These are phyloP conservation scores for Tuber brumale DNA, from an alignment of 495 filamentous ascomycete genomes.

Conservation along the genomic window DNA sequence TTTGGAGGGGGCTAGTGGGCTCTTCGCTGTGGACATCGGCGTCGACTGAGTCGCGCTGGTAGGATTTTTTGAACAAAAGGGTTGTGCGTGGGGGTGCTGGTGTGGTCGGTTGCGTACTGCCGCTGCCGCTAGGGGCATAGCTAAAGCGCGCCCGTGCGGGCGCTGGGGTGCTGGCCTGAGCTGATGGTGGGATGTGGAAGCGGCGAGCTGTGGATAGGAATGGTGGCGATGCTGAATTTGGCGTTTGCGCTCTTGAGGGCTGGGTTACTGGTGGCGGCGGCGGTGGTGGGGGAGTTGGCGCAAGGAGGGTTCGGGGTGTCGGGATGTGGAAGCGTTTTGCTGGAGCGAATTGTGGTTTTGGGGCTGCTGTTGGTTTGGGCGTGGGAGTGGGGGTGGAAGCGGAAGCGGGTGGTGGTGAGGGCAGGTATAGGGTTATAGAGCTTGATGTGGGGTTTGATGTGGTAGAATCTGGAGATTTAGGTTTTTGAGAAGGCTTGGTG, in stretches of 20 bases:
- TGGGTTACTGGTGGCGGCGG: neutral
- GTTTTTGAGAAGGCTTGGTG: neutral
- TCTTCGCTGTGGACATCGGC: neutral
- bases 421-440: neutral
- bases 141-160: neutral
- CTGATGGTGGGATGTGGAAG: neutral
- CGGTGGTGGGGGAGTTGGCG: neutral
- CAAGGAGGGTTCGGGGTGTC: neutral
- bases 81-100: neutral
- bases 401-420: neutral
- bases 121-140: neutral
- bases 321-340: slow-evolving; percentile 1
- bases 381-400: neutral
- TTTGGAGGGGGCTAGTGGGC: neutral
- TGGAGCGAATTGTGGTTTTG: neutral
- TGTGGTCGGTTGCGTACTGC: neutral
- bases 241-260: neutral
- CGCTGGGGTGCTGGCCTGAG: neutral
- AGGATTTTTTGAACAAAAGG: neutral
- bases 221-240: neutral
- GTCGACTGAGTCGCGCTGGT: neutral
- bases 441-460: neutral
- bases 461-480: neutral
- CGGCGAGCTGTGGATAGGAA: neutral
- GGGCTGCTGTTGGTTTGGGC: neutral